phyloP scores from a whole-genome alignment of 1,284 basidiomycete genomes.

The Ceratobasidium sp. region DNA sequence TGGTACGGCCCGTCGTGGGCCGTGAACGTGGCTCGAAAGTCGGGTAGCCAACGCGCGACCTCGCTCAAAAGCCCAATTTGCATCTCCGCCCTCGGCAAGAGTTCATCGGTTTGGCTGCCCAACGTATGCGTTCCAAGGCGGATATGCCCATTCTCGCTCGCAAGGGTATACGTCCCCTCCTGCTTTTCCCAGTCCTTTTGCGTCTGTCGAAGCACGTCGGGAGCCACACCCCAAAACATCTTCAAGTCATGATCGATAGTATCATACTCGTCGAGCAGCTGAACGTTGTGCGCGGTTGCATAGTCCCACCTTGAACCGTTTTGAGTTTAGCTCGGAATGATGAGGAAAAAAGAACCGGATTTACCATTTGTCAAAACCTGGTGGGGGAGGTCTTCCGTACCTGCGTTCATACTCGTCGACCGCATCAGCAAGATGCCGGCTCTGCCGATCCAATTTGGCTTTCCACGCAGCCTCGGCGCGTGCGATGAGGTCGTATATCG shows the following conservation, averaged over 20 bases:
- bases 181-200: slow-evolving; percentile 49
- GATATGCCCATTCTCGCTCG: slow-evolving; percentile 2
- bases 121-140: slow-evolving; percentile 52
- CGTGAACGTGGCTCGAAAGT: slow-evolving; percentile 44
- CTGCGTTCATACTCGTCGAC: slow-evolving; percentile 61
- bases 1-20: slow-evolving; percentile 54
- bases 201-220: slow-evolving; percentile 53
- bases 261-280: slow-evolving; percentile 66
- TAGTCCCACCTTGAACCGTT: slow-evolving; percentile 61
- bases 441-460: slow-evolving; percentile 50
- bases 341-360: slow-evolving; percentile 40
- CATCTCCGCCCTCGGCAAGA: slow-evolving; percentile 50
- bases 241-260: slow-evolving; percentile 62
- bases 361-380: slow-evolving; percentile 60
- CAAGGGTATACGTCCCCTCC: slow-evolving; percentile 51
- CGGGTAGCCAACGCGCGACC: slow-evolving; percentile 48
- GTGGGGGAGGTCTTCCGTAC: slow-evolving; percentile 59
- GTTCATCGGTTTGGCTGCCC: slow-evolving; percentile 49
- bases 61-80: slow-evolving; percentile 48
- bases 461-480: slow-evolving; percentile 51
- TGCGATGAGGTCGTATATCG: slow-evolving; percentile 53
- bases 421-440: slow-evolving; percentile 51
- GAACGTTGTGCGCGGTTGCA: slow-evolving; percentile 60
- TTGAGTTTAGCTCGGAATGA: background rate
- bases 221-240: slow-evolving; percentile 63